Evolutionary conservation across 2,329 filamentous ascomycete genomes (phyloP), one percentile per base, ranked within the genome.

Genomic region (Penicillium thymicola): DNA sequence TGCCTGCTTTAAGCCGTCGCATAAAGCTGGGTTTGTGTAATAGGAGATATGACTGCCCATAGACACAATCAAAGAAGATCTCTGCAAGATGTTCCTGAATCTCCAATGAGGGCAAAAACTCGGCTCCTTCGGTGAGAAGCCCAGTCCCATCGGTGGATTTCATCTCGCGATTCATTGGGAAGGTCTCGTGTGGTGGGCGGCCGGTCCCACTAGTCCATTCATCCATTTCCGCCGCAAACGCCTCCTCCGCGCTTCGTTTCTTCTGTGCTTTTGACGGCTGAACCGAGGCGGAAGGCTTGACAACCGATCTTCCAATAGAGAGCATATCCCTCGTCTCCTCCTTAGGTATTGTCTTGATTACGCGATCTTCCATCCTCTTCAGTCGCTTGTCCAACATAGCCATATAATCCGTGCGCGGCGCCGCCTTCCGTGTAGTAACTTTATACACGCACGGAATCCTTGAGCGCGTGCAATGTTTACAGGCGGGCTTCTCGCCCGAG

Each of bases 21-120:
- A 97, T 96, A 72, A 95, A 97, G 71, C 92, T 97, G 37, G 94
- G 93, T 71, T 97, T 97, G 75, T 99, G 94, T 10, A 99, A 83
- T 21, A 99, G 79, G 62, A 95, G 89, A 72, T 97, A 99, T 34
- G 91, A 90, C 71, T 97, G 94, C 9, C 94, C 94, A 70, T 99
- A 97, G 0, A 97, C 84, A 67, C 89, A 92, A 68, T 97, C 93
- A 69, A 97, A 99, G 71, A 95, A 99, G 0, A 97, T 86, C 67
- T 97, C 92, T 18, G 92, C 88, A 6, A 99, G 81, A 74, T 97
- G 93, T 69, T 96, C 89, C 71, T 97, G 94, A 13, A 97, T 85
- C 40, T 97, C 92, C 70, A 88, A 87, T 0, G 90, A 81, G 0
- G 94, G 94, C 14, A 99, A 76, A 54, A 88, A 87, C 62, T 96